Evolutionary conservation across 106 monocot genomes (phyloP), one percentile per base, ranked within the genome.

Genomic region (Narthecium ossifragum): DNA sequence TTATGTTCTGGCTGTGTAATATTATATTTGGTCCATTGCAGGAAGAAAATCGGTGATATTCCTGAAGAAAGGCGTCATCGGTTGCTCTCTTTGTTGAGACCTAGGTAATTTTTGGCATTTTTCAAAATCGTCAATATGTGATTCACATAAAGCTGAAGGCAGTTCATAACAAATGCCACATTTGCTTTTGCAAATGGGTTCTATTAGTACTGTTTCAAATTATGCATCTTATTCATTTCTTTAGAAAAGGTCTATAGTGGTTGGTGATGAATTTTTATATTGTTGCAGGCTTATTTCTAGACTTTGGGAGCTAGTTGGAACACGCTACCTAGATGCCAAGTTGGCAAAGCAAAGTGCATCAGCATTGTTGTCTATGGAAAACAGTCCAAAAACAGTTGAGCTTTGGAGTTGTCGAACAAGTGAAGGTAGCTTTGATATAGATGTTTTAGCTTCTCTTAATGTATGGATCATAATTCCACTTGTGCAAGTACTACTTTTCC

Each of bases 41-140:
- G 90, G 90, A 90, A 85, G 71, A 90, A 90, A 74, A 79, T 90
- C 71, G 85, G 68, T 60, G 85, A 90, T 76, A 61, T 90, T 67
- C 85, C 90, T 45, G 85, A 82, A 76, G 85, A 82, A 48, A 85
- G 90, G 57, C 75, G 85, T 32, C 81, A 73, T 57, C 55, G 61
- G 9, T 68, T 90, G 60, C 79, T 90, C 1, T 73, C 31, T 57
- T 38, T 49, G 13, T 20, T 85, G 18, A 81, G 79, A 58, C 33
- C 74, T 26, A 78, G 80, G 88, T 89, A 17, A 43, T 17, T 1
- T 43, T 43, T 43, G 17, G 4, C 10, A 1, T 43, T 43, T 43
- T 18, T 43, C 11, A n/a, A n/a, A n/a, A n/a, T n/a, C n/a, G n/a
- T n/a, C n/a, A n/a, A n/a, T n/a, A n/a, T n/a, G n/a, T n/a, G n/a